Base-by-base conservation (phyloP, 2,329 filamentous ascomycete species). In the Scytalidium sp. region DNA sequence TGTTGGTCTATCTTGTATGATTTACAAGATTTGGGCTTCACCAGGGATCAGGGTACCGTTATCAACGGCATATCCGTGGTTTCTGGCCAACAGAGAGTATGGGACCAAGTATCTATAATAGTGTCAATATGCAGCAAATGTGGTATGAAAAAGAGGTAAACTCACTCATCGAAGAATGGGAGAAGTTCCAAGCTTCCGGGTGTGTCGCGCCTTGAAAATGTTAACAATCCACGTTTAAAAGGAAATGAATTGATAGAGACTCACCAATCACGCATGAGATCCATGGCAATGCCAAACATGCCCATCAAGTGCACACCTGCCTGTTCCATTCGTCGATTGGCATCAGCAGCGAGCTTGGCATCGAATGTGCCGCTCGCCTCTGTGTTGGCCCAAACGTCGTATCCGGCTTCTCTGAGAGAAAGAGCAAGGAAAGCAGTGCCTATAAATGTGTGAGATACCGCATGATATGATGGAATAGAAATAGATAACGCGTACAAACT, bases 321-420 rank as follows among this genome's bases (percentile, higher is more conserved):
- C 20, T 71, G 63, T 49, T 79, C 72, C 84, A 89, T 88, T 43
- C 84, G 78, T 25, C 79, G 73, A 65, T 89, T 88, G 36, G 83
- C 78, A 45, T 83, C 75, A 51, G 84, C 80, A 6, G 83, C 76
- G 50, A 86, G 75, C 41, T 85, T 75, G 36, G 70, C 62, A 2
- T 77, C 80, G 19, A 83, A 83, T 1, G 87, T 90, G 1, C 85
- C 87, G 0, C 78, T 84, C 2, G 83, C 86, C 59, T 90, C 87
- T 46, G 84, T 77, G 68, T 89, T 88, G 58, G 84, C 85, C 71
- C 79, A 90, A 50, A 91, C 87, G 32, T 79, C 79, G 72, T 89
- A 91, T 21, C 87, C 87, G 41, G 81, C 85, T 13, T 83, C 78
- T 29, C 84, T 75, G 3, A 90, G 79, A 1, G 84, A 86, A n/a